A percentile compares a stretch with the other conserved stretches of the same genome.
phyloP scores from a whole-genome alignment of 139 green algal species.

The Edaphochlamys debaryana region DNA sequence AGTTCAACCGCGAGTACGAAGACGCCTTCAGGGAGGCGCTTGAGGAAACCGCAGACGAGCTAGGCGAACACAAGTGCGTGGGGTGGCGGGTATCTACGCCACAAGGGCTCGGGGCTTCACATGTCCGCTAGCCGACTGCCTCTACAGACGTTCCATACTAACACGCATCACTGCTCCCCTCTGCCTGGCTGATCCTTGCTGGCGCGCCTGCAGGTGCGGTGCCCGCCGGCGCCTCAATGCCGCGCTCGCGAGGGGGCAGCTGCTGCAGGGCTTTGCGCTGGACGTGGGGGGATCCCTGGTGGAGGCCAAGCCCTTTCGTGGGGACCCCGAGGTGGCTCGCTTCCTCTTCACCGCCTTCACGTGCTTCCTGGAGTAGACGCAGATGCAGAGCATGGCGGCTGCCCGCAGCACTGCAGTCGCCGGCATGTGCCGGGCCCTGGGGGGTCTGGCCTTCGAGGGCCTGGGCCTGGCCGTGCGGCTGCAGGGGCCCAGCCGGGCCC shows the following conservation, averaged over 20 bases:
- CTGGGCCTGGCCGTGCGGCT: background rate
- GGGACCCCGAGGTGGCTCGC: background rate
- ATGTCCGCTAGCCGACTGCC: too few species aligned
- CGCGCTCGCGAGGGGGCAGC: background rate
- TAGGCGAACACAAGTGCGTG: background rate
- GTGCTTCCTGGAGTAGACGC: background rate
- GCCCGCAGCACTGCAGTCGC: too few species aligned
- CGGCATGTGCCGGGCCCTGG: background rate
- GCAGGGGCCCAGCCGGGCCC: background rate
- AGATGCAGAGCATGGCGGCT: background rate
- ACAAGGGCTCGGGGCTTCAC: too few species aligned
- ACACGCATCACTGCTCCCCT: too few species aligned
- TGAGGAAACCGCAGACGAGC: background rate
- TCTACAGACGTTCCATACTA: too few species aligned
- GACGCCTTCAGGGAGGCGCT: background rate
- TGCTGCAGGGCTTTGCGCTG: background rate
- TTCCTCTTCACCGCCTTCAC: background rate
- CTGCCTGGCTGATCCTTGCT: too few species aligned
- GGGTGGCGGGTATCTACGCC: too few species aligned
- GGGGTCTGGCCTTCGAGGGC: background rate
- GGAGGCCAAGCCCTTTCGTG: background rate
- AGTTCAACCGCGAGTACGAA: background rate
- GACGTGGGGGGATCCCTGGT: background rate
- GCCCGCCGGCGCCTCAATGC: background rate
- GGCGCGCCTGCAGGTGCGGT: too few species aligned